Percentiles rank a stretch among this genome's conserved stretches.
Conservation (phyloP, 306 rosid genomes). For the Trichosanthes truncata region DNA sequence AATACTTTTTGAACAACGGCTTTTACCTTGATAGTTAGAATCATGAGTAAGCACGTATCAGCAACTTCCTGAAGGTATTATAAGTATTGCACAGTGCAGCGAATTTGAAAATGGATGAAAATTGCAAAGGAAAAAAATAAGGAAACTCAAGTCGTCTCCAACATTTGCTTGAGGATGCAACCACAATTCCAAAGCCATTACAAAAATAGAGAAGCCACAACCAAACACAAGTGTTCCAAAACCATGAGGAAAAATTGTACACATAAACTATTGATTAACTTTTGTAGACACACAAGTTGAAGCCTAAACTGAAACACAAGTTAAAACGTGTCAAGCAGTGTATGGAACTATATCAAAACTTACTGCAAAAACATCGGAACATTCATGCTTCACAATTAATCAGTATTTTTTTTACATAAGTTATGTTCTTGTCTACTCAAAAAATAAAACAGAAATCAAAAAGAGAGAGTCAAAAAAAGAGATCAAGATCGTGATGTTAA, state of each 20-base stretch:
- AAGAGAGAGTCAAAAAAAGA: conserved; percentile 5
- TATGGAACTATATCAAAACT: no score
- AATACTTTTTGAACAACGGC: conserved; percentile 14
- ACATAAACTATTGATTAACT: no score
- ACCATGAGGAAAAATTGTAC: no score
- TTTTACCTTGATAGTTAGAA: conserved; percentile 19
- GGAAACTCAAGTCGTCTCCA: not conserved
- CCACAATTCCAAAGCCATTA: not conserved
- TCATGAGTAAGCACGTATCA: not conserved
- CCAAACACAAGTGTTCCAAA: no score
- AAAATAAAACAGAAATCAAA: not conserved
- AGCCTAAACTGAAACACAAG: no score
- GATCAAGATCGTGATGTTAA: conserved; percentile 63
- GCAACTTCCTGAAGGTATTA: not conserved
- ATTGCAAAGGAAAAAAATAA: not conserved
- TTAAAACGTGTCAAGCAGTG: no score
- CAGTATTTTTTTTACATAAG: not conserved
- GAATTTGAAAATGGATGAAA: conserved; percentile 7
- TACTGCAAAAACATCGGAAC: conserved; percentile 5
- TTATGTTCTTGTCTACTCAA: not conserved
- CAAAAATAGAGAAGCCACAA: not conserved
- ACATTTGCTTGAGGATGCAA: not conserved
- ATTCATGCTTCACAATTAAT: not conserved
- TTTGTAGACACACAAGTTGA: no score
- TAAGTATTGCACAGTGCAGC: not conserved